Evolutionary conservation across 352 stramenopile species (phyloP), one percentile per base, ranked within the genome.

Genomic region (Pythium myriotylum): DNA sequence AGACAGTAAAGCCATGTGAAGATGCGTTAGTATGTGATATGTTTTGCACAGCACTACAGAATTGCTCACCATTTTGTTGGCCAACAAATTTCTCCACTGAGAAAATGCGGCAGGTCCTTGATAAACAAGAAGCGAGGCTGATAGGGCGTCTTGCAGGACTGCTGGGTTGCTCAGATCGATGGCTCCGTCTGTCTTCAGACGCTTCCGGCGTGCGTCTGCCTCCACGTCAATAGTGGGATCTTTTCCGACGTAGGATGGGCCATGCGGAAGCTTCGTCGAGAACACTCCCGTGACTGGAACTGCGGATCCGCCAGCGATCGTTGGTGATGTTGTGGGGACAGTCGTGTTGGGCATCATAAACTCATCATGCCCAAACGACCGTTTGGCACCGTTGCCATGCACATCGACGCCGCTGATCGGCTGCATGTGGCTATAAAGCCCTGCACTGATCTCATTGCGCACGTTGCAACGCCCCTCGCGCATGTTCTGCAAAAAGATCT

Each of bases 401-500:
- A 32, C 13, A 2, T 49, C 55, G 10, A 33, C 55, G 2, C 37
- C 51, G n/a, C 23, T 17, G 3, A 46, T 37, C 42, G 19, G 41
- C 47, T 85, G 76, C 43, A 86, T 55, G 32, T 89, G 70, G 37
- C 69, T 81, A 52, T 89, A 89, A 1, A 92, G 52, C 16, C 80
- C 79, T 10, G 74, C 59, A 20, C 74, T 84, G 51, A 92, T 88
- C 66, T 92, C 83, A 2, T 72, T 84, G 20, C 79, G 80, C 29
- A 84, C 67, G 65, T 86, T 90, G 62, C 83, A 89, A 0, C 75
- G 73, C 0, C 83, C 83, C 22, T 89, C 77, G 17, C 83, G 83
- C 73, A 92, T 81, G 50, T 79, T 81, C 57, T 90, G 72, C n/a
- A 92, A 60, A 27, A 91, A 91, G 20, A 92, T 81, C 61, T 92